Base-by-base conservation (phyloP, 805 yeast species). In the Yarrowia hollandica region DNA sequence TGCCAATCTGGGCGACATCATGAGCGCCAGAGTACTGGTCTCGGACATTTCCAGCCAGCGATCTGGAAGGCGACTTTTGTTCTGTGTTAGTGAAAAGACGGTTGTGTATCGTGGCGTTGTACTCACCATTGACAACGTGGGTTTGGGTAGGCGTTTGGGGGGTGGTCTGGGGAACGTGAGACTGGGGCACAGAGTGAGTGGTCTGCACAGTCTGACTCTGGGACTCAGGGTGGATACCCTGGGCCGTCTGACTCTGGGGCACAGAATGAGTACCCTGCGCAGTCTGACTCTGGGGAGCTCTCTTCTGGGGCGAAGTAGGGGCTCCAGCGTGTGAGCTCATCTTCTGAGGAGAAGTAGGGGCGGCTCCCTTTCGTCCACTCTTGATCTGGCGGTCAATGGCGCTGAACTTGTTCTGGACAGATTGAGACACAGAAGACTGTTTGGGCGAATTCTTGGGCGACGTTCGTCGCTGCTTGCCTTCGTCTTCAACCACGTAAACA, bases 1-100 rank as follows among this genome's bases (percentile, higher is more conserved):
- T 48, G 38, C 55, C 55, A 15, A 48, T 48, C 39, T 48, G 55
- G 26, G 31, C 39, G 16, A 48, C 55, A 12, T 48, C 33, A 21
- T 30, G 54, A 10, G 26, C 7, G 8, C 37, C 37, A 6, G 33
- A 39, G 31, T 39, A 39, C 30, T 44, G 52, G 34, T 44, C 52
- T 19, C 52, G 14, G 8, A 44, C 52, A 35, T 44, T 44, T 6
- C 52, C 52, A 2, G 52, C 52, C 5, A 44, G 52, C 9, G 52
- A 44, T 28, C 52, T 3, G 8, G 52, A 44, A 5, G 52, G 52
- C 4, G 52, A 28, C 12, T 25, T 41, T 26, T 23, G 46, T 23
- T 28, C 34, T 44, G 26, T 14, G 52, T 44, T 41, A 41, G 48
- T 16, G n/a, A n/a, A n/a, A n/a, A n/a, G n/a, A n/a, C n/a, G n/a